A percentile compares a stretch with the other conserved stretches of the same genome.
Conservation (phyloP, 23 red algal genomes). For the Gracilaria caudata region DNA sequence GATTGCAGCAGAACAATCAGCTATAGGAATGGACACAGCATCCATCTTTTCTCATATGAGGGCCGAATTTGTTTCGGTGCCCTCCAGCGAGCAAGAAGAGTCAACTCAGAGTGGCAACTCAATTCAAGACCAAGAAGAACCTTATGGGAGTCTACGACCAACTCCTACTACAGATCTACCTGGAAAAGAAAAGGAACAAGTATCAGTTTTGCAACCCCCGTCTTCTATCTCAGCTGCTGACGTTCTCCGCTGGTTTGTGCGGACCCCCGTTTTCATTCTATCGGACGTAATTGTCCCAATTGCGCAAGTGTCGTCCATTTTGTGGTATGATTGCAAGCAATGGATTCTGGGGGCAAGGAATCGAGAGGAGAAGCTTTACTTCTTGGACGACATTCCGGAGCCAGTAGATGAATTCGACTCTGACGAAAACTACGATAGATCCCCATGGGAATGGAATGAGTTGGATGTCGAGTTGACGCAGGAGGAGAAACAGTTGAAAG, state of each 20-base stretch:
- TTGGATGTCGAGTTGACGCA: conserved; percentile 27
- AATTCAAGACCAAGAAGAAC: neutral
- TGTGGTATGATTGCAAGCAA: conserved; percentile 34
- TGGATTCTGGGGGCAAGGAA: neutral
- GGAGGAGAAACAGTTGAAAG: neutral
- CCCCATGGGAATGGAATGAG: conserved; percentile 6
- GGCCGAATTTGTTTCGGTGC: neutral
- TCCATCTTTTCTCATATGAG: conserved; percentile 33
- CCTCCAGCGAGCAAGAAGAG: neutral
- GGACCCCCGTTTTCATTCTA: conserved; percentile 16
- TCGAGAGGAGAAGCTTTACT: conserved; percentile 8
- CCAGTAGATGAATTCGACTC: neutral
- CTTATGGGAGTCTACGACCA: neutral
- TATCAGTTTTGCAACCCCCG: neutral
- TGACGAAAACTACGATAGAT: neutral
- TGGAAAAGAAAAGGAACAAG: neutral
- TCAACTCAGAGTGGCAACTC: neutral
- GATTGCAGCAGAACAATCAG: neutral
- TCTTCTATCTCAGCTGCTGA: conserved; percentile 6
- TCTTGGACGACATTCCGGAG: neutral
- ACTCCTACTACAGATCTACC: neutral
- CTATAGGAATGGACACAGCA: conserved; percentile 7
- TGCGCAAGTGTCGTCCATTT: conserved; percentile 24
- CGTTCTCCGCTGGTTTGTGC: neutral
- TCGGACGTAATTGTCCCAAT: conserved; percentile 28